Evolutionary conservation across 2,329 filamentous ascomycete genomes (phyloP).

Genomic region (Amauroascus niger): DNA sequence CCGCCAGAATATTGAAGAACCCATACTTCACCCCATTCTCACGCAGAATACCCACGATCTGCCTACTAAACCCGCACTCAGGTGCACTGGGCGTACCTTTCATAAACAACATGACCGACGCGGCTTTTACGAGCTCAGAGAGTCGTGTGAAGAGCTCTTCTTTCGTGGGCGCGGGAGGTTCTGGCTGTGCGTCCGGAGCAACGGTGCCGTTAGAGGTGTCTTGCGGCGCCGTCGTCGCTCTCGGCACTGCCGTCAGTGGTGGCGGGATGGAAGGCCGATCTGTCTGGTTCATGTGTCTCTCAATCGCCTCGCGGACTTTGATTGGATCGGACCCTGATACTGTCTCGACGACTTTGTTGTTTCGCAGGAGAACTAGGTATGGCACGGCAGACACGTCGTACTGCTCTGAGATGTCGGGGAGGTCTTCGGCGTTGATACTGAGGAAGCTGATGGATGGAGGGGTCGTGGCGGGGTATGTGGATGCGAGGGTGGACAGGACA

Average conservation of each 20-base stretch:
- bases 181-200: background rate
- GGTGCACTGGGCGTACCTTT: conserved; percentile 84
- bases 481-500: conserved; percentile 74
- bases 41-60: conserved; percentile 74
- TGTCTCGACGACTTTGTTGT: conserved; percentile 66
- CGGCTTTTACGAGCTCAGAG: conserved; percentile 79
- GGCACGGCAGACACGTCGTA: conserved; percentile 95
- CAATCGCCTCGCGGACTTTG: conserved; percentile 76
- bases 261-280: conserved; percentile 32
- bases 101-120: conserved; percentile 98
- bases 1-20: conserved; percentile 97
- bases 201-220: background rate
- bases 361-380: conserved; percentile 73
- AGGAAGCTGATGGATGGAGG: conserved; percentile 69
- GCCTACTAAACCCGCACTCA: conserved; percentile 86
- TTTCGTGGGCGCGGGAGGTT: conserved; percentile 51
- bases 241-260: conserved; percentile 33
- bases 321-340: conserved; percentile 83
- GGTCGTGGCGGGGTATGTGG: conserved; percentile 64
- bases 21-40: conserved; percentile 92
- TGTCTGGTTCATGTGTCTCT: conserved; percentile 54
- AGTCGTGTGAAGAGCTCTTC: conserved; percentile 78
- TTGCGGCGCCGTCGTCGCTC: conserved; percentile 21
- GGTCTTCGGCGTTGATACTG: conserved; percentile 85
- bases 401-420: conserved; percentile 79